phyloP scores from a whole-genome alignment of 2,329 filamentous ascomycete species.

The Pezizomycotina sp. region DNA sequence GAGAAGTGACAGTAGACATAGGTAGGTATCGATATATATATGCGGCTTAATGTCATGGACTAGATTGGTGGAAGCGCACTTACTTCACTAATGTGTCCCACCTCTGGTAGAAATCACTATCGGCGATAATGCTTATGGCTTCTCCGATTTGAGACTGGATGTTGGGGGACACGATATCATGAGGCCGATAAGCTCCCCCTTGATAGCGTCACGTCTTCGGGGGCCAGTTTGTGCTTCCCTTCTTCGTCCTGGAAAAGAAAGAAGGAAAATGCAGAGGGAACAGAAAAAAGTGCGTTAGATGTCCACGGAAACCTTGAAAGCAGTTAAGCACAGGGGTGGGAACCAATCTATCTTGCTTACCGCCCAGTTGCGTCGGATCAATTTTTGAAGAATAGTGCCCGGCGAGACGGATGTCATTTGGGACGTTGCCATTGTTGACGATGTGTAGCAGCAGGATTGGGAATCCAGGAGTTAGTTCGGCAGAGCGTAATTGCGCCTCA shows the following conservation, averaged over 20 bases:
- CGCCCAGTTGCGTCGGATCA: constrained; percentile 85
- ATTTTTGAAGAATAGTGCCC: constrained; percentile 98
- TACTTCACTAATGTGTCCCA: constrained; percentile 93
- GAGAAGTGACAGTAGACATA: not conserved
- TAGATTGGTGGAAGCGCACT: constrained; percentile 23
- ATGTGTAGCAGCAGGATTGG: constrained; percentile 79
- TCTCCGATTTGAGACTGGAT: constrained; percentile 92
- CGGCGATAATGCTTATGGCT: constrained; percentile 90
- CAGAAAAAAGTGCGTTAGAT: constrained; percentile 18
- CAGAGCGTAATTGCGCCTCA: constrained; percentile 54
- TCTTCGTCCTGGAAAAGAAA: constrained; percentile 54
- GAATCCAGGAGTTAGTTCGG: constrained; percentile 69
- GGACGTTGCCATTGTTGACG: constrained; percentile 56
- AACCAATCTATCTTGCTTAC: constrained; percentile 30
- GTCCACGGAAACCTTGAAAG: not conserved
- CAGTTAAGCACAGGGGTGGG: not conserved
- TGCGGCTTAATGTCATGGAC: not conserved
- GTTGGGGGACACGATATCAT: constrained; percentile 79
- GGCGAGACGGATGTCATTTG: constrained; percentile 64
- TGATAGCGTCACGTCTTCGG: constrained; percentile 79
- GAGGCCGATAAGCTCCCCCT: constrained; percentile 82
- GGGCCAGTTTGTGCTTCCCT: constrained; percentile 74
- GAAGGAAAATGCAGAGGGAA: not conserved
- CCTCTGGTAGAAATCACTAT: constrained; percentile 89
- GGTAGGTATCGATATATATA: not conserved